Percentiles rank a stretch among this genome's conserved stretches.
Evolutionary conservation across 441 rosid species (phyloP).

Genomic region (Pelargonium exstipulatum): DNA sequence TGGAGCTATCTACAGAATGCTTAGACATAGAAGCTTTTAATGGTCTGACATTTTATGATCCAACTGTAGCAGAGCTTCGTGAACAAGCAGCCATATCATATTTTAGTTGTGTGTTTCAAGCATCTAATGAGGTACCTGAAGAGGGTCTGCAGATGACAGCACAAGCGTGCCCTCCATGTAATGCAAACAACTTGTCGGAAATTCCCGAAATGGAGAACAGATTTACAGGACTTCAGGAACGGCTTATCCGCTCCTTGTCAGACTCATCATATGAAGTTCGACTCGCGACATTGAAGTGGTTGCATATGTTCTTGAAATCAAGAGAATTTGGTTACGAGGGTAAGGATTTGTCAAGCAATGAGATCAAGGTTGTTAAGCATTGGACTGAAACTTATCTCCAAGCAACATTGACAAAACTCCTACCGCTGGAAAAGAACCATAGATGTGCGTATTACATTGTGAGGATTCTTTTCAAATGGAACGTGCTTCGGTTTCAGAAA

Average conservation of each 20-base stretch:
- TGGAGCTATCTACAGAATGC: slow-evolving; percentile 61
- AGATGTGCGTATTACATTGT: slow-evolving; percentile 69
- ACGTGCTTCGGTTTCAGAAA: slow-evolving; percentile 56
- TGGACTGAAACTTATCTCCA: slow-evolving; percentile 72
- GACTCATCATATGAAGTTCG: slow-evolving; percentile 91
- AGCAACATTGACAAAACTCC: slow-evolving; percentile 46
- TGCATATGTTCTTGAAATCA: slow-evolving; percentile 57
- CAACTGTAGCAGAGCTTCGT: slow-evolving; percentile 70
- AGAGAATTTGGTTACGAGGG: slow-evolving; percentile 31
- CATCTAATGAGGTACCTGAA: slow-evolving; percentile 46
- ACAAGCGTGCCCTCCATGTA: slow-evolving; percentile 24
- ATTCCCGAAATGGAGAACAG: slow-evolving; percentile 28
- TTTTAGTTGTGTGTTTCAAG: slow-evolving; percentile 66
- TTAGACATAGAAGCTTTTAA: slow-evolving; percentile 55
- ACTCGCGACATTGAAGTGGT: slow-evolving; percentile 79
- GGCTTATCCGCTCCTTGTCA: slow-evolving; percentile 51
- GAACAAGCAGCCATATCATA: slow-evolving; percentile 76
- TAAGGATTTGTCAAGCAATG: slow-evolving; percentile 29
- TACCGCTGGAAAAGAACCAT: slow-evolving; percentile 60
- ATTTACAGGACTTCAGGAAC: slow-evolving; percentile 44
- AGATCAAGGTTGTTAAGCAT: slow-evolving; percentile 39
- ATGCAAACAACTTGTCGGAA: slow-evolving; percentile 21
- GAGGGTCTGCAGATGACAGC: slow-evolving; percentile 34
- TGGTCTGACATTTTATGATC: slow-evolving; percentile 63
- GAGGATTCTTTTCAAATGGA: slow-evolving; percentile 77